These are phyloP conservation scores for Setaria italica DNA, from an alignment of 202 grass and related monocot genomes.

Conservation along the genomic window DNA sequence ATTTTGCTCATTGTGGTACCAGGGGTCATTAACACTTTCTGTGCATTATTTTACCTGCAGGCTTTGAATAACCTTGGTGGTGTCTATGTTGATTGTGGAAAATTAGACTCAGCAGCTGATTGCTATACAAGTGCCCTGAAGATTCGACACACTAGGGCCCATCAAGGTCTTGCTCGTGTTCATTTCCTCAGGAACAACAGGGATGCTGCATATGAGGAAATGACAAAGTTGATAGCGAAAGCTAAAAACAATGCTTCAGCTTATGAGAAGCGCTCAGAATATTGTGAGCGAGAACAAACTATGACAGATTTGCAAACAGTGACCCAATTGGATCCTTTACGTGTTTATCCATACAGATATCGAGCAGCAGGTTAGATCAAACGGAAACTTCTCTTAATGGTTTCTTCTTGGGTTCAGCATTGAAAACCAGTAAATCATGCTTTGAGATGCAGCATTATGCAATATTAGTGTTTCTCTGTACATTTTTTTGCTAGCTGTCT, in stretches of 20 bases:
- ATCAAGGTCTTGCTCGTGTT: slow-evolving; percentile 92
- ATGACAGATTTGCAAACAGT: slow-evolving; percentile 89
- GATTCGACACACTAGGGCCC: slow-evolving; percentile 90
- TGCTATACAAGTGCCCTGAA: slow-evolving; percentile 94
- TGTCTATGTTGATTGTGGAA: slow-evolving; percentile 89
- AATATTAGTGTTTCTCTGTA: background rate
- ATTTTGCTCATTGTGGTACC: background rate
- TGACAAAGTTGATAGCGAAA: slow-evolving; percentile 91
- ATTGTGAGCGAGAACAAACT: slow-evolving; percentile 83
- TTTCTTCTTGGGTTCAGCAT: background rate
- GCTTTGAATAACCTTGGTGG: slow-evolving; percentile 95
- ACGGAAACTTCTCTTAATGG: slow-evolving; percentile 10
- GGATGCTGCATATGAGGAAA: slow-evolving; percentile 84
- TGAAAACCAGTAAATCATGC: background rate
- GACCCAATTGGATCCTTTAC: slow-evolving; percentile 80
- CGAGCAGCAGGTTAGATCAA: slow-evolving; percentile 82
- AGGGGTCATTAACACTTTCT: background rate
- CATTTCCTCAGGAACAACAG: slow-evolving; percentile 82
- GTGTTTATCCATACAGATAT: slow-evolving; percentile 94
- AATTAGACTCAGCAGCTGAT: slow-evolving; percentile 84
- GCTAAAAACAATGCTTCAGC: slow-evolving; percentile 89
- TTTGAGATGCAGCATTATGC: background rate
- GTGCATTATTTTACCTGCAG: slow-evolving; percentile 48
- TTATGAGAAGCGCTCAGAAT: slow-evolving; percentile 94
- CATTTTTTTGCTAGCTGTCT: background rate